Evolutionary conservation across 2,329 filamentous ascomycete genomes (phyloP), one percentile per base, ranked within the genome.

Genomic region (Claviceps humidiphila): DNA sequence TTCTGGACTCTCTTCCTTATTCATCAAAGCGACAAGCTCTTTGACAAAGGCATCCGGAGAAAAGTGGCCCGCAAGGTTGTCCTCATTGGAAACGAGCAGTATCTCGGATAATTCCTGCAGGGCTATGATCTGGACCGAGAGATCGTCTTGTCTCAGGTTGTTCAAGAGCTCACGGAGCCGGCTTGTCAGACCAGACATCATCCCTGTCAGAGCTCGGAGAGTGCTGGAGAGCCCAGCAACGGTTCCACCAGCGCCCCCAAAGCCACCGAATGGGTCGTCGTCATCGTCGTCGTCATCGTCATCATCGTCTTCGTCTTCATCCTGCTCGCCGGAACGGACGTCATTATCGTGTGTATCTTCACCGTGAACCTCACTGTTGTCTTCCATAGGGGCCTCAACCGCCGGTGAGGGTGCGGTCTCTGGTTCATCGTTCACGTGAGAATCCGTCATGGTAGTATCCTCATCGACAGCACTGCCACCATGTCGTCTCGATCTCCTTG

Each of bases 21-120:
- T 88, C 93, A 98, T 97, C 59, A 98, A 72, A 13, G 77, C 71
- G 47, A 98, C 89, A 50, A 98, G 75, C 69, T 98, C 93, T 69
- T 95, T 96, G 52, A 98, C 89, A 63, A 93, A 97, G 8, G 87
- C 80, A 68, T 98, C 93, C 2, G 93, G 89, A 1, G 88, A 88
- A 66, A 98, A 97, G 63, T 96, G 89, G 4, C 93, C 93, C 1
- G 91, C 88, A 11, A 98, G 77, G 58, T 94, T 96, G 64, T 98
- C 93, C 69, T 98, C 93, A 59, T 93, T 97, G 11, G 91, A 95
- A 40, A 98, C 87, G 34, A 98, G 75, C 5, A 98, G 74, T 51
- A 97, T 84, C 67, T 98, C 90, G 0, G 91, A 95, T 6, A 98
- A 75, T 60, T 97, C 91, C 67, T 95, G 88, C 34, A 98, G 73